These are phyloP conservation scores for Gamsiella multidivaricata DNA, from an alignment of 192 early-diverging fungal species.

Conservation along the genomic window DNA sequence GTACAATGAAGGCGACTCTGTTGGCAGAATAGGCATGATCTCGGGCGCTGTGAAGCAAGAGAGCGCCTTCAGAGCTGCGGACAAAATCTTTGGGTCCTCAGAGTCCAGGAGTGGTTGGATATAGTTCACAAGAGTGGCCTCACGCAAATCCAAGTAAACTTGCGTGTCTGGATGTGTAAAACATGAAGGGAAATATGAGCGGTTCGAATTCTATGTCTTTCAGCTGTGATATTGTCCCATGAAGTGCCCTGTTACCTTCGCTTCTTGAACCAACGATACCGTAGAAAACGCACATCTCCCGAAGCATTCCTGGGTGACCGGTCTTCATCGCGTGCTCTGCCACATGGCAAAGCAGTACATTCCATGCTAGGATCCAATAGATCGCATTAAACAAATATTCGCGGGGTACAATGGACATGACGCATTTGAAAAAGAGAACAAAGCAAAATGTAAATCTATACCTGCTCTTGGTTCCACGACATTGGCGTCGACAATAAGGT, in stretches of 20 bases:
- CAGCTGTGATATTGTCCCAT: no score
- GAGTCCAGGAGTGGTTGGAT: constrained; percentile 53
- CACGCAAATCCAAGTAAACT: constrained; percentile 55
- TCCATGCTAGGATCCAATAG: constrained; percentile 53
- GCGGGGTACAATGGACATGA: no score
- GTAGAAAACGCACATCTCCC: constrained; percentile 62
- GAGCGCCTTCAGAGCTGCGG: constrained; percentile 53
- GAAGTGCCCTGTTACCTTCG: no score
- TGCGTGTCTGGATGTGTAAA: constrained; percentile 51
- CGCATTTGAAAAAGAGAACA: neutral
- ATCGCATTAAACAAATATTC: no score
- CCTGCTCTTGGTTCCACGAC: constrained; percentile 60
- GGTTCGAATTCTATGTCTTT: no score
- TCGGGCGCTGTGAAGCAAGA: constrained; percentile 56
- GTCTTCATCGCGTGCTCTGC: constrained; percentile 51
- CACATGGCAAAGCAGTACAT: constrained; percentile 56
- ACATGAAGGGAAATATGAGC: no score
- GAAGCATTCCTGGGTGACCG: constrained; percentile 35
- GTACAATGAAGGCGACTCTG: constrained; percentile 52
- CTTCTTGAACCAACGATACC: constrained; percentile 56
- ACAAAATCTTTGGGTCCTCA: constrained; percentile 25
- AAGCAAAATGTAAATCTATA: constrained; percentile 1
- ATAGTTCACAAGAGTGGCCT: constrained; percentile 53
- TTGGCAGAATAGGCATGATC: constrained; percentile 45
- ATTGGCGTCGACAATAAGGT: constrained; percentile 52